These are phyloP conservation scores for Sporothrix humicola DNA, from an alignment of 2,329 filamentous ascomycete species.

Conservation along the genomic window DNA sequence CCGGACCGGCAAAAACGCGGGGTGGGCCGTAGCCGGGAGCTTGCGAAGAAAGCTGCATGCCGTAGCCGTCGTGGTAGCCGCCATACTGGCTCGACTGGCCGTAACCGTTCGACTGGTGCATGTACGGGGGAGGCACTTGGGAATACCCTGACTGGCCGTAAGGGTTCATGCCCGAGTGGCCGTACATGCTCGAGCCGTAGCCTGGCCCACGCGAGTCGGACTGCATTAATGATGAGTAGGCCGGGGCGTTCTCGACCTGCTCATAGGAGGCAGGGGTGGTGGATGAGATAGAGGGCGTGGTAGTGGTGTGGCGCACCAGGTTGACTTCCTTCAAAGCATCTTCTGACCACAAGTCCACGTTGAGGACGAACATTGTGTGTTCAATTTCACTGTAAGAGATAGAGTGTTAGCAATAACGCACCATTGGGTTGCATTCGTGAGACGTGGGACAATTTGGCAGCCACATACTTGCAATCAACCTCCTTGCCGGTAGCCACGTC, in stretches of 20 bases:
- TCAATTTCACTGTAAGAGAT: conserved; percentile 61
- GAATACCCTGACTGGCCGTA: conserved; percentile 42
- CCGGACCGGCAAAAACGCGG: conserved; percentile 41
- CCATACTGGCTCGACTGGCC: conserved; percentile 45
- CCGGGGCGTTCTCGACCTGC: conserved; percentile 50
- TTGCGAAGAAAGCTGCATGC: conserved; percentile 36
- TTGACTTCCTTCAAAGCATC: conserved; percentile 69
- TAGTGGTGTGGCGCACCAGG: conserved; percentile 67
- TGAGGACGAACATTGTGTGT: conserved; percentile 61
- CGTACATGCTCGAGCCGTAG: conserved; percentile 40
- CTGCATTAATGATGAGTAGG: conserved; percentile 47
- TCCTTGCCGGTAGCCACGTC: conserved; percentile 78
- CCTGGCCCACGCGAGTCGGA: conserved; percentile 47
- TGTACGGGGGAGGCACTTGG: conserved; percentile 36
- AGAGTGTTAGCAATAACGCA: conserved; percentile 28
- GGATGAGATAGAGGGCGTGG: conserved; percentile 77
- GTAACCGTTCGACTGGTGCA: conserved; percentile 44
- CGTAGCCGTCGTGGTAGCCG: conserved; percentile 41
- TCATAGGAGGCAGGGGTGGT: conserved; percentile 80
- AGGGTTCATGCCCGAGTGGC: conserved; percentile 40
- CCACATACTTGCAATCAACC: conserved; percentile 77
- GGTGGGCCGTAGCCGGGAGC: conserved; percentile 42
- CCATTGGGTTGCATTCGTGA: neutral
- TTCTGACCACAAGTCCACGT: conserved; percentile 72
- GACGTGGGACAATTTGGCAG: conserved; percentile 21